Evolutionary conservation across 805 yeast genomes (phyloP), one percentile per base, ranked within the genome.

Genomic region (Metschnikowia bowlesiae): DNA sequence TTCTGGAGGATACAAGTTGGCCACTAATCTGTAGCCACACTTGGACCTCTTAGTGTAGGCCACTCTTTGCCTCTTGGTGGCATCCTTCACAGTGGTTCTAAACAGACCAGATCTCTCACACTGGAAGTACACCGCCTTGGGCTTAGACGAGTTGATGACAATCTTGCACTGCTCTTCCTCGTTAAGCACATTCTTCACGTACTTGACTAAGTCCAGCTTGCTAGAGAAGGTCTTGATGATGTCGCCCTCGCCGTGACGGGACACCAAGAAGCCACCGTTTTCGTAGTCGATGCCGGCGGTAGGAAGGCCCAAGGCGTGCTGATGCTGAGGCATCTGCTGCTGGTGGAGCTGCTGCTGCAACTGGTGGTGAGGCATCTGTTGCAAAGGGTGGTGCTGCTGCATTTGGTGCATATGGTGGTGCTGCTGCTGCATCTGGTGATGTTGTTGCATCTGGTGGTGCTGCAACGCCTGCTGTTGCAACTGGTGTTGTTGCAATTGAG

Each of bases 61-160:
- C 10, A 73, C 75, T 56, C 79, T 59, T 55, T 74, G 77, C 61
- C 79, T 62, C 62, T 73, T 73, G 44, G 71, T 57, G 26, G 74
- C 64, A 46, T 72, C 78, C 60, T 74, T 73, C 47, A 74, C 79
- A 3, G 79, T 74, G 38, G 79, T 74, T 61, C 79, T 63, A 53
- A 73, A 74, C 33, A 68, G 63, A 2, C 79, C 79, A 6, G 74
- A 68, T 43, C 76, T 58, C 57, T 74, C 79, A 57, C 76, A 74
- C 60, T 72, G 76, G 62, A 73, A 74, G 61, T 74, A 74, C 22
- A 74, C 75, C 6, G 79, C 79, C 60, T 74, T 73, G 22, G 77
- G 77, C 61, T 74, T 74, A 29, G 76, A 71, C 30, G 76, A 70
- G 60, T 71, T 72, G 60, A 74, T 73, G 39, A 74, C 79, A 59